Evolutionary conservation across 75 land plant species (phyloP).

Genomic region (Selaginella moellendorffii): DNA sequence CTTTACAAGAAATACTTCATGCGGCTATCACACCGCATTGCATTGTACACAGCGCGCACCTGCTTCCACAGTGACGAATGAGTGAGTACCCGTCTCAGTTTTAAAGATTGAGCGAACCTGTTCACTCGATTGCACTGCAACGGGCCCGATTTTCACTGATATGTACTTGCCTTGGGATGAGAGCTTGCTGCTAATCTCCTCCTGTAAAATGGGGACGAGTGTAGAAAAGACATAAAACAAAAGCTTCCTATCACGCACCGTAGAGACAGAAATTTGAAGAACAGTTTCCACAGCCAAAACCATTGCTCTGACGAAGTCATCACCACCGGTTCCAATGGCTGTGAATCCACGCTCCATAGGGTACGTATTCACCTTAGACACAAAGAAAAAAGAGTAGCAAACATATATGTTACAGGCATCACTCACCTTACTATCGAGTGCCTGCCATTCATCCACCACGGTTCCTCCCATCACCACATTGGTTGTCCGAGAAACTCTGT

Average conservation of each 20-base stretch:
- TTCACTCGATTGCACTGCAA: constrained; percentile 76
- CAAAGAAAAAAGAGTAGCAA: neutral
- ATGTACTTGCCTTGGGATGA: constrained; percentile 90
- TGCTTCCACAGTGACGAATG: constrained; percentile 12
- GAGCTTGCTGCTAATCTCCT: constrained; percentile 53
- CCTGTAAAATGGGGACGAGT: too few species aligned
- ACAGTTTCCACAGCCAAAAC: constrained; percentile 93
- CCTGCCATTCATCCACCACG: constrained; percentile 71
- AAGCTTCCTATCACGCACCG: constrained; percentile 27
- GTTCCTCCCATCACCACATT: constrained; percentile 92
- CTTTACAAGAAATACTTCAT: constrained; percentile 83
- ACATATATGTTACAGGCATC: neutral
- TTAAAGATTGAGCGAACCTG: constrained; percentile 31
- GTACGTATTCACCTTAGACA: constrained; percentile 68
- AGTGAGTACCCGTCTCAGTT: neutral
- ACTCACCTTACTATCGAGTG: constrained; percentile 72
- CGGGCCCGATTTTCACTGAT: constrained; percentile 89
- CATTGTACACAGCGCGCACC: constrained; percentile 95
- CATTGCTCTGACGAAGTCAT: constrained; percentile 96
- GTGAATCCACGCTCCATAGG: constrained; percentile 82
- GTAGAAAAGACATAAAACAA: neutral
- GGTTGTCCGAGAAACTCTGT: constrained; percentile 84
- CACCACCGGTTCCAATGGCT: constrained; percentile 94
- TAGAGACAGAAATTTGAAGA: constrained; percentile 53
- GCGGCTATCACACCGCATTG: constrained; percentile 78